phyloP scores from a whole-genome alignment of 352 stramenopile genomes.

The Phytophthora litchii region DNA sequence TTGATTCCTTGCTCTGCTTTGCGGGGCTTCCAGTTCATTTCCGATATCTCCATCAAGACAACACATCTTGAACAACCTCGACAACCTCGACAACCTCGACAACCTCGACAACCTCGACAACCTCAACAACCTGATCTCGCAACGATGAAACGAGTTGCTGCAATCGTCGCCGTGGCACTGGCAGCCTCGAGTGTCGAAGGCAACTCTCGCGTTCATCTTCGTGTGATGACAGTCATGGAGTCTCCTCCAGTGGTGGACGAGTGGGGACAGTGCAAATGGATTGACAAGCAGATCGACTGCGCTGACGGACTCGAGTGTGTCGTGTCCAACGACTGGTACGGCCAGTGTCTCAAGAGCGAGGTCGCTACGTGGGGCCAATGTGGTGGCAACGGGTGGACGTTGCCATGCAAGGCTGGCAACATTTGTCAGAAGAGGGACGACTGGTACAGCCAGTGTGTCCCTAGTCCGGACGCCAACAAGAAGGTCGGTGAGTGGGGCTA shows the following conservation, averaged over 20 bases:
- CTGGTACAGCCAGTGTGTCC: constrained; percentile 27
- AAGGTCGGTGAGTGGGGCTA: constrained; percentile 26
- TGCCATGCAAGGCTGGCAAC: constrained; percentile 21
- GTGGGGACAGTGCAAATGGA: constrained; percentile 27
- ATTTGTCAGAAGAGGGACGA: constrained; percentile 29
- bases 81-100: not conserved
- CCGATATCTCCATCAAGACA: constrained; percentile 7
- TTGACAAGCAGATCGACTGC: constrained; percentile 19
- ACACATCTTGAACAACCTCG: too few relatives aligned
- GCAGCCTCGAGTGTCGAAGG: not conserved
- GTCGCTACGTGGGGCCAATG: constrained; percentile 27
- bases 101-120: not conserved
- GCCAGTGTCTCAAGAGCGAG: constrained; percentile 32
- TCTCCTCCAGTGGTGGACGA: not conserved
- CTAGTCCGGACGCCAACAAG: constrained; percentile 6
- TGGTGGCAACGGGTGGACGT: constrained; percentile 16
- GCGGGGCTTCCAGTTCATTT: constrained; percentile 8
- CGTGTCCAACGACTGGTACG: constrained; percentile 36
- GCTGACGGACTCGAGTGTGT: constrained; percentile 18
- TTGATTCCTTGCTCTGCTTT: not conserved
- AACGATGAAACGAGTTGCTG: constrained; percentile 3
- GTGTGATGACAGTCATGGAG: not conserved
- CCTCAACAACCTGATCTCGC: not conserved
- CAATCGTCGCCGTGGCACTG: not conserved
- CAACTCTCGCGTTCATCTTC: constrained; percentile 10